Evolutionary conservation across 176 grass and related monocot genomes (phyloP).

Genomic region (Poa annua): DNA sequence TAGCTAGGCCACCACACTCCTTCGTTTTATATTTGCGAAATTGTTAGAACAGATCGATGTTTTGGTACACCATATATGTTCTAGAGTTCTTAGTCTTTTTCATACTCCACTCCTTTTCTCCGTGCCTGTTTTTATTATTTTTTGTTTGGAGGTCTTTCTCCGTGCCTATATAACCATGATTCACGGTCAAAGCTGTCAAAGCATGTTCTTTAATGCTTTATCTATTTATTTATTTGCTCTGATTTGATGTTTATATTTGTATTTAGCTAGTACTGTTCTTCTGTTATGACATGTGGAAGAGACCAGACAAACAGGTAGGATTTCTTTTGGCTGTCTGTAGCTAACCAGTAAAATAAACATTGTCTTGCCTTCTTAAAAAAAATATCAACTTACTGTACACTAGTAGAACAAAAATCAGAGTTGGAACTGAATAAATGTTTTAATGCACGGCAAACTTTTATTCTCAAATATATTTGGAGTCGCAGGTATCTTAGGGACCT

Average conservation of each 20-base stretch:
- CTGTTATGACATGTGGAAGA: slow-evolving; percentile 14
- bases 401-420: neutral
- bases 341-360: slow-evolving; percentile 12
- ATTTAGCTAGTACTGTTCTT: neutral
- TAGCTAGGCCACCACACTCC: neutral
- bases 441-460: neutral
- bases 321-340: slow-evolving; percentile 9
- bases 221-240: neutral
- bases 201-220: neutral
- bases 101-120: neutral
- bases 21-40: neutral
- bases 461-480: neutral
- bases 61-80: neutral
- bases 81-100: neutral
- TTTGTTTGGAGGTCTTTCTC: too few relatives aligned
- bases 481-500: neutral
- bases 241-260: neutral
- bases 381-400: too few relatives aligned
- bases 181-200: neutral
- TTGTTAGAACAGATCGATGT: neutral
- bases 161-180: neutral
- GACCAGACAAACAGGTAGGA: neutral
- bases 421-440: neutral
- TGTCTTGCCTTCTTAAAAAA: slow-evolving; percentile 6
- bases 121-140: too few relatives aligned